Base-by-base conservation (phyloP, 192 early-diverging fungal genomes). In the Piromyces finnis region DNA sequence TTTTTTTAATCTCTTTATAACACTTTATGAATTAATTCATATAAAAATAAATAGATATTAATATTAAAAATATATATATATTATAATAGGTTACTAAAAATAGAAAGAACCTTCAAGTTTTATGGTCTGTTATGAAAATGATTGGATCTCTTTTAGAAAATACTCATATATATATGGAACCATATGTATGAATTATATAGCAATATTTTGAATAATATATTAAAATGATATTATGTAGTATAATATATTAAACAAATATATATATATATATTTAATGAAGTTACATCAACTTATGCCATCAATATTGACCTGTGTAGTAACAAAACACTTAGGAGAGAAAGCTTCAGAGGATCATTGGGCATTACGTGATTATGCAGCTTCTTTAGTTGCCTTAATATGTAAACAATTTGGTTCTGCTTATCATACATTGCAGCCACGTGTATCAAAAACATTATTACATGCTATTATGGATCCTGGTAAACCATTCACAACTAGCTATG, bases 211-310 rank as follows among this genome's bases (percentile, higher is more conserved):
- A 1, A 78, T 59, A 80, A 78, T 59, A 78, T 78, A n/a, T n/a
- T n/a, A n/a, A n/a, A n/a, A n/a, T n/a, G n/a, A n/a, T n/a, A n/a
- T n/a, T n/a, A n/a, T n/a, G n/a, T n/a, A n/a, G n/a, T n/a, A n/a
- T n/a, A n/a, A n/a, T n/a, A n/a, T n/a, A n/a, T n/a, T n/a, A n/a
- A n/a, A n/a, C n/a, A n/a, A n/a, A n/a, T n/a, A n/a, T n/a, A n/a
- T n/a, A n/a, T n/a, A n/a, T n/a, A n/a, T n/a, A n/a, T n/a, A n/a
- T n/a, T n/a, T n/a, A 35, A 35, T 35, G 12, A 85, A 95, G 95
- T 86, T 99, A 41, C 97, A 99, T 84, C 95, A 98, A 89, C 86
- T 99, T 14, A 93, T 99, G 77, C 97, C 97, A 17, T 89, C 92
- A 9, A 90, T 99, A 36, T 85, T 99, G 77, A 95, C 98, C 18